Evolutionary conservation across 441 rosid species (phyloP), one percentile per base, ranked within the genome.

Genomic region (Manihot esculenta): DNA sequence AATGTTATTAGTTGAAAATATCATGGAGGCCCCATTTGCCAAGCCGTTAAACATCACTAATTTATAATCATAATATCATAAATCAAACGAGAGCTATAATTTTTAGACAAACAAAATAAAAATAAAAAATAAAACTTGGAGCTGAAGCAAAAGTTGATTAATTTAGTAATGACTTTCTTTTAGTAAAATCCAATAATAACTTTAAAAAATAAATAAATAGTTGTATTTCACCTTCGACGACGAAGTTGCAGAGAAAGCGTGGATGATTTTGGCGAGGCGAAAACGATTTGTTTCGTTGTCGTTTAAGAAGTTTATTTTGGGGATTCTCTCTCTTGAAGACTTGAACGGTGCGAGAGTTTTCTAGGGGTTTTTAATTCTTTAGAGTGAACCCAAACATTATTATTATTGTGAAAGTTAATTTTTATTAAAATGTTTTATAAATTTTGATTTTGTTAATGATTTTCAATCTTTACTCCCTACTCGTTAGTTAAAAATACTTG

Each of bases 201-300:
- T n/a, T n/a, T n/a, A n/a, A n/a, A n/a, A n/a, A n/a, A n/a, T n/a
- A n/a, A n/a, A n/a, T n/a, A n/a, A n/a, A n/a, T n/a, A 15, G n/a
- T 15, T 4, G 7, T 6, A 1, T 47, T 27, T 44, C 64, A 63
- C 69, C 70, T n/a, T 45, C 9, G 13, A 44, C 2, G 45, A 41
- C 63, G 63, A n/a, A 57, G 57, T 20, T 59, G 76, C 72, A 27
- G 53, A 66, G 65, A 56, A 57, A 21, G 35, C 18, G 61, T 11
- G 30, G 44, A 5, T 14, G 56, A 26, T 23, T 9, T 33, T 10
- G 21, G 27, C 11, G 20, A 30, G 33, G 13, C 38, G 26, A 60
- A 51, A 66, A 66, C 76, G 72, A 58, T 61, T 17, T 58, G 33
- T 41, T 58, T 50, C n/a, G 4, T 27, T 73, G 68, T 73, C 67